Evolutionary conservation across 257 asterid genomes (phyloP), one percentile per base, ranked within the genome.

Genomic region (Solanum appendiculatum): DNA sequence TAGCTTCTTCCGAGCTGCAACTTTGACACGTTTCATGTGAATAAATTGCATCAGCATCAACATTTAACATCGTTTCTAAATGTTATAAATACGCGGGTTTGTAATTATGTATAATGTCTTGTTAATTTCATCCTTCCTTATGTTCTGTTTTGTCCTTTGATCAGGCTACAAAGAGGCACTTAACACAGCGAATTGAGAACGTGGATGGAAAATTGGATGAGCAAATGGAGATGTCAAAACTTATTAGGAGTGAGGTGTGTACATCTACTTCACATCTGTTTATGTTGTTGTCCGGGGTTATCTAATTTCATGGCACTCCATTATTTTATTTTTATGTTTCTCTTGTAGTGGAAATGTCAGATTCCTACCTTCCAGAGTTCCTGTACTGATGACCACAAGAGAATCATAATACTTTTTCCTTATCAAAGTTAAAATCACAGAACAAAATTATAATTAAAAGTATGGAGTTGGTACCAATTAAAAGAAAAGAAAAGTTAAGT

Each of bases 111-210:
- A 40, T 40, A 42, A 25, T 77, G 36, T 40, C 12, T 42, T 77
- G 83, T 40, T 75, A 44, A 16, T 78, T 8, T 39, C 37, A 78
- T 44, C 27, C 7, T 78, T 78, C 27, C 60, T 13, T 78, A 15
- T 4, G 27, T 44, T 78, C 18, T 81, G 40, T 27, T 56, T 83
- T 86, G 80, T 87, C 66, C 66, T 87, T 69, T 87, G 46, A 39
- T 74, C 88, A 95, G 98, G 98, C 98, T 21, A 88, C 99, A 72
- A 97, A 97, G 91, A 92, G 90, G 91, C 98, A 97, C 91, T 92
- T 97, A 90, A 95, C 99, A 11, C 99, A 97, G 89, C 90, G 99
- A 90, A 95, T 95, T 85, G 98, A 94, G 92, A 97, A 94, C 81
- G 90, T 97, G 95, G 98, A 97, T 64, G 98, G 94, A 87, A 97